phyloP scores from a whole-genome alignment of 768 basidiomycete genomes.

The Termitomyces sp. region DNA sequence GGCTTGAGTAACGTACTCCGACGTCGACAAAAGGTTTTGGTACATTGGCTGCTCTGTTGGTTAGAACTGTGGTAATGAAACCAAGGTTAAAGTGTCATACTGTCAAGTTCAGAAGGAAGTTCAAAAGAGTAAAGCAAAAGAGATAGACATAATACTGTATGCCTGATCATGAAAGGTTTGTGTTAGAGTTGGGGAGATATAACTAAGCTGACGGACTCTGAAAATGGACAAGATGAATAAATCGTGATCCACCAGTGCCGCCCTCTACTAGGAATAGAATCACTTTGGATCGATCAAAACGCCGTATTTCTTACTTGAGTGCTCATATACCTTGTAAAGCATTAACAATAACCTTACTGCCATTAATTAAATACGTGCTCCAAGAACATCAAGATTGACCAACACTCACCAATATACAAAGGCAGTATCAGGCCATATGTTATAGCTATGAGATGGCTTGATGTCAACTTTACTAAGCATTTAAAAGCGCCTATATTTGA shows the following conservation, averaged over 20 bases:
- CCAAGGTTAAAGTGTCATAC: not conserved
- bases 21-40: not conserved
- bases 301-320: not conserved
- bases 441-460: not conserved
- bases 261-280: not conserved
- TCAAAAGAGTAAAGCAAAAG: not conserved
- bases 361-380: not conserved
- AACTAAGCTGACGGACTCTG: not conserved
- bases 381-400: too few relatives aligned
- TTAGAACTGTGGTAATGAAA: not conserved
- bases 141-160: not conserved
- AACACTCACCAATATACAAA: not conserved
- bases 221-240: not conserved
- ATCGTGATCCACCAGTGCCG: not conserved
- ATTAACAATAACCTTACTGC: not conserved
- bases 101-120: not conserved
- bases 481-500: not conserved
- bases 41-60: not conserved
- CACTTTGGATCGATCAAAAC: not conserved
- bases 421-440: not conserved
- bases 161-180: not conserved
- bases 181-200: not conserved
- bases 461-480: not conserved
- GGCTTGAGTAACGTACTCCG: too few relatives aligned
- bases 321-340: not conserved